A percentile compares a stretch with the other conserved stretches of the same genome.
Conservation (phyloP, 345 rosid genomes). For the Pelargonium nanum region DNA sequence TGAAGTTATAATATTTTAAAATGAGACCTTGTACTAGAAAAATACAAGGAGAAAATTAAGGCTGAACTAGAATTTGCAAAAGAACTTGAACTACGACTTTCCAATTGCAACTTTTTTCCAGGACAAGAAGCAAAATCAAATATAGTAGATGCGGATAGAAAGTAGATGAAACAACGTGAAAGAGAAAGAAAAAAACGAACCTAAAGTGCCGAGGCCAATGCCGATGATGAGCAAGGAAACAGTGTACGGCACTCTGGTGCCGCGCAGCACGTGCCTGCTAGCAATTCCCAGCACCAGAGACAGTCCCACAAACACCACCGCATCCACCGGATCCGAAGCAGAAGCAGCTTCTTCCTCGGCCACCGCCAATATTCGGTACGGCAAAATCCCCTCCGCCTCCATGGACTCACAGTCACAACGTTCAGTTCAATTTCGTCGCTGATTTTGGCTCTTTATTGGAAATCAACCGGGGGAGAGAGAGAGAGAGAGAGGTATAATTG, state of each 20-base stretch:
- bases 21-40: no score
- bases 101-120: not conserved
- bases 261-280: slow-evolving; percentile 60
- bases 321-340: slow-evolving; percentile 39
- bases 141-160: not conserved
- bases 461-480: not conserved
- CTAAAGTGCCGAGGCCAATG: slow-evolving; percentile 73
- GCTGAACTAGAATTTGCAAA: no score
- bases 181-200: slow-evolving; percentile 17
- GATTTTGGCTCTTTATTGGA: not conserved
- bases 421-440: not conserved
- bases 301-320: slow-evolving; percentile 73
- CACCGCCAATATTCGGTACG: slow-evolving; percentile 16
- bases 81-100: not conserved
- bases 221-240: slow-evolving; percentile 87
- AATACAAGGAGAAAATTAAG: no score
- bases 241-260: slow-evolving; percentile 89
- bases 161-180: not conserved
- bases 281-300: slow-evolving; percentile 75
- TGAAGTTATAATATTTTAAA: no score
- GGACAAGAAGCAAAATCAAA: not conserved
- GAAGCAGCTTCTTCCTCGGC: slow-evolving; percentile 6
- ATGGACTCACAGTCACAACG: slow-evolving; percentile 4
- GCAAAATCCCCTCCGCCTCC: slow-evolving; percentile 15
- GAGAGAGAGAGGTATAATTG: not conserved